phyloP scores from a whole-genome alignment of 2,329 filamentous ascomycete genomes.

The Botryotinia narcissicola region DNA sequence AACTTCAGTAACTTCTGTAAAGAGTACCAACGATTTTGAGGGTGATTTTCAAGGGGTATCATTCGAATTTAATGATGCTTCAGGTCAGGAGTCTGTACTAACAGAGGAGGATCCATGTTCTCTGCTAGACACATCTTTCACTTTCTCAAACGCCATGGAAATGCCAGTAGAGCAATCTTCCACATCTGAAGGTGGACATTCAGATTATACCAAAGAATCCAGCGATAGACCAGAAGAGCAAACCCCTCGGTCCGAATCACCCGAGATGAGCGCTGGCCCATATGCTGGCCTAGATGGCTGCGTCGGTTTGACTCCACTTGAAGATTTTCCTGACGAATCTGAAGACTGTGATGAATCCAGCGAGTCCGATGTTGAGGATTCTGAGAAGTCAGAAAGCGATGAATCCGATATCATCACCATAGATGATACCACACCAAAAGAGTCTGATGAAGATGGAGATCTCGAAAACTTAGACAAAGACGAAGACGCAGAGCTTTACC shows the following conservation, averaged over 20 bases:
- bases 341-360: not conserved
- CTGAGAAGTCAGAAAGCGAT: not conserved
- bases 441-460: not conserved
- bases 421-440: not conserved
- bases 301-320: not conserved
- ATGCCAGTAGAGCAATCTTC: not conserved
- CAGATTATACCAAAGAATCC: not conserved
- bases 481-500: not conserved
- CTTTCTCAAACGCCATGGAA: not conserved
- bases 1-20: accelerated
- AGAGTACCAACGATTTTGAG: not conserved
- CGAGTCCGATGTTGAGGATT: not conserved
- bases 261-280: not conserved
- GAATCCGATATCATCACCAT: not conserved
- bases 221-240: not conserved
- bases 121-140: not conserved
- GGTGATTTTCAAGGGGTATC: not conserved
- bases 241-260: not conserved
- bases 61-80: not conserved
- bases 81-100: not conserved
- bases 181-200: not conserved
- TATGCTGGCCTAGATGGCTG: not conserved
- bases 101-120: not conserved
- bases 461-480: not conserved
- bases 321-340: not conserved